A percentile compares a stretch with the other conserved stretches of the same genome.
phyloP scores from a whole-genome alignment of 768 basidiomycete genomes.

The Epithele typhae region DNA sequence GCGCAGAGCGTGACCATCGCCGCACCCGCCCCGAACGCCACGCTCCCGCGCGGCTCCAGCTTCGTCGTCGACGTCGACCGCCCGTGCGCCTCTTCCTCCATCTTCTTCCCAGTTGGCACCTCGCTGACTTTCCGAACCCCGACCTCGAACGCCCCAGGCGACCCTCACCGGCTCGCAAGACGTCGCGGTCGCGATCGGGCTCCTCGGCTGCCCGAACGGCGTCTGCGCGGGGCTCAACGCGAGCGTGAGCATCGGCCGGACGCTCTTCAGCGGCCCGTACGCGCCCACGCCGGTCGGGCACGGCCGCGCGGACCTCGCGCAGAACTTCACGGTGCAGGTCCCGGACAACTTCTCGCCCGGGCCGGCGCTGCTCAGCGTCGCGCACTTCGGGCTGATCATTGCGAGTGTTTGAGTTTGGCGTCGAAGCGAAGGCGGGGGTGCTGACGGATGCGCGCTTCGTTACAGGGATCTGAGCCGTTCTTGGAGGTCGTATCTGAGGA shows the following conservation, averaged over 20 bases:
- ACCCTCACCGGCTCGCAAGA: conserved; percentile 29
- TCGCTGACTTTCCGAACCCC: too few species aligned
- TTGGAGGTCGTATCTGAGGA: too few species aligned
- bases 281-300: conserved; percentile 11
- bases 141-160: too few species aligned
- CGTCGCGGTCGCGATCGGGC: conserved; percentile 30
- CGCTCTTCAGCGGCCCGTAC: conserved; percentile 26
- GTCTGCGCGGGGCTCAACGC: conserved; percentile 18
- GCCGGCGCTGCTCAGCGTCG: conserved; percentile 7
- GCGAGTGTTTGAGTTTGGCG: conserved; percentile 6
- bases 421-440: too few species aligned
- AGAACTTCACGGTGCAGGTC: conserved; percentile 24
- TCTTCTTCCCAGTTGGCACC: background rate
- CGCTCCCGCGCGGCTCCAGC: conserved; percentile 20
- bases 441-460: background rate
- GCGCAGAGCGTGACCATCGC: conserved; percentile 31
- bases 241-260: conserved; percentile 20
- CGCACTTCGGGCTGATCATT: conserved; percentile 18
- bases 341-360: conserved; percentile 11
- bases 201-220: conserved; percentile 20
- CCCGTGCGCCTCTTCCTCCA: conserved; percentile 23
- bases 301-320: conserved; percentile 2
- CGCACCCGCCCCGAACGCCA: conserved; percentile 16
- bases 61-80: conserved; percentile 31
- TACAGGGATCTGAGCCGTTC: too few species aligned